Base-by-base conservation (phyloP, 768 basidiomycete genomes). In the Galerina sulciceps region DNA sequence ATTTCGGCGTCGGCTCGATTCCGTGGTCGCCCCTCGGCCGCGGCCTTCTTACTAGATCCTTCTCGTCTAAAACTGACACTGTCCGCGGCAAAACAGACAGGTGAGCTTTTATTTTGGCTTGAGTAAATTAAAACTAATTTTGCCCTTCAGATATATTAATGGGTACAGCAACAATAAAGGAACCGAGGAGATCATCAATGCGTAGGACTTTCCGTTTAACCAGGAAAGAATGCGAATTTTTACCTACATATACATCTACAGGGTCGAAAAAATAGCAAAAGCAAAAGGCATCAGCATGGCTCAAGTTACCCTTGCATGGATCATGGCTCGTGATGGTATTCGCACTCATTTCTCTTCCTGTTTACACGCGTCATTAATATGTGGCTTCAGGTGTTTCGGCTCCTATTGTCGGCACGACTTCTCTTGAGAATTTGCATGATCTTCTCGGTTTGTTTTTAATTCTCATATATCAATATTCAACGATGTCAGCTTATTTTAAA, bases 11-110 rank as follows among this genome's bases (percentile, higher is more conserved):
- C 22, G 85, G 83, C 0, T 69, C 78, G 17, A 85, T 86, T 48
- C 84, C 85, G 0, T 88, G 85, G 85, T 84, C 81, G 10, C 84
- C 85, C 0, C 76, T 86, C 15, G 84, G 75, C 10, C 75, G 82
- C n/a, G 84, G 85, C 0, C 66, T 81, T 4, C 70, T 84, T 22
- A 76, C 81, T 10, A 76, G 81, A 31, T 79, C 79, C 10, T 46
- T 52, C 14, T 4, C 49, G 1, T 47, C 75, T 15, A 58, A 60
- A 6, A 66, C 73, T 46, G 71, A 77, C 50, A 82, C 81, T 0
- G 71, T 66, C 20, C 76, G 82, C 10, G 73, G 73, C 14, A 64
- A 66, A 23, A 71, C 70, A 1, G 81, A 84, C 63, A 41, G 71
- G 78, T 73, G 66, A 62, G 13, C 8, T 10, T 22, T 3, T 47